Base-by-base conservation (phyloP, 495 filamentous ascomycete genomes). In the Usnea hakonensis region DNA sequence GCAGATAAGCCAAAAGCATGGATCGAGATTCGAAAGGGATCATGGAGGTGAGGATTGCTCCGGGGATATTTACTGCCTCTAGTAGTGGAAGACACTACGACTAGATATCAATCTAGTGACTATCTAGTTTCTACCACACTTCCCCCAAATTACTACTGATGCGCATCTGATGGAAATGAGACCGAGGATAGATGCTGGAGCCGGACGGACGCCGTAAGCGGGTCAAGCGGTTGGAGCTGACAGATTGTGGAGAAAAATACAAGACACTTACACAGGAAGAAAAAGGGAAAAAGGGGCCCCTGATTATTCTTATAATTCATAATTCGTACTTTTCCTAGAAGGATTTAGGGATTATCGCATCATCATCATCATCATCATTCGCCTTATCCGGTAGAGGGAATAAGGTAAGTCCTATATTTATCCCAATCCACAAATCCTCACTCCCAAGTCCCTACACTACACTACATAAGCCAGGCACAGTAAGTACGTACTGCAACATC, bases 1-100 rank as follows among this genome's bases (percentile, higher is more conserved):
- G 48, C 41, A 61, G 59, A 61, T 61, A 61, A 41, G 57, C 57
- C n/a, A n/a, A n/a, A 58, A 36, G 48, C 48, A 52, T 50, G 7
- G 21, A n/a, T n/a, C n/a, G n/a, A n/a, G n/a, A n/a, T n/a, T n/a
- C n/a, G n/a, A n/a, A n/a, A 48, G 5, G 43, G 28, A 28, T 13
- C 46, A 23, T 11, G 6, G 5, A 6, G 35, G 35, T 23, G 30
- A 28, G 26, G 23, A 30, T 28, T 16, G 23, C 58, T 40, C 28
- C 48, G 23, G 58, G 36, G 58, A 16, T 11, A 5, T 30, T 26
- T 21, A 48, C 44, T n/a, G 13, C 28, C 44, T 26, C 9, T 2
- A 17, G 9, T 48, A 48, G 13, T 48, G 16, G n/a, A n/a, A n/a
- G n/a, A n/a, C n/a, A n/a, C 36, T 26, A 46, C 8, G 43, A 46